Base-by-base conservation (phyloP, 306 rosid genomes). In the Glycine tomentella region DNA sequence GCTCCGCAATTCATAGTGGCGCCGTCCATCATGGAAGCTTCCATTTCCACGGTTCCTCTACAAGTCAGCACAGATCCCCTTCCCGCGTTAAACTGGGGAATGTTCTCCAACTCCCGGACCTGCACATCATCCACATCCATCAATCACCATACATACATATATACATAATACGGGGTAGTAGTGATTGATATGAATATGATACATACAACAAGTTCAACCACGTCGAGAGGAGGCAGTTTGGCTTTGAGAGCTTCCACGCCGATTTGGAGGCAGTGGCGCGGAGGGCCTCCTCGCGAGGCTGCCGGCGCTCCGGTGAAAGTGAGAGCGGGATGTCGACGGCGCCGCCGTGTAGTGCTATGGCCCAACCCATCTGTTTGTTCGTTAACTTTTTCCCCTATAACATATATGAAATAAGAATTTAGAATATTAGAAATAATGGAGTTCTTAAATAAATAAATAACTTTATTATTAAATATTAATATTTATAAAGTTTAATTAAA, bases 341-440 rank as follows among this genome's bases (percentile, higher is more conserved):
- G 78, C 98, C 97, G 79, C 97, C 98, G 51, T 95, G 98, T 7
- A 95, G 85, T 62, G 97, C 98, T 15, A 95, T 90, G 7, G 95
- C 95, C 98, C 98, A 95, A 73, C 97, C 98, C 97, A 92, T 79
- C 2, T 3, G 0, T n/a, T n/a, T n/a, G n/a, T 36, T 5, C 6
- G 4, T 25, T 31, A 13, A 15, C 10, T 15, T 40, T 7, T 17
- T 10, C 3, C 12, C 2, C 31, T 25, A 25, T 1, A 25, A 25
- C 31, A 2, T 25, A 25, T 25, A 25, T 25, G 31, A 25, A 25
- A 25, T 1, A 25, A 25, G 31, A 25, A 25, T 25, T 25, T 25
- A 25, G 31, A 25, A 25, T 25, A 25, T 25, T 25, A 25, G 0
- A 25, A 25, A 25, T 25, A 25, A 25, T 25, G 1, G 31, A 25